Percentiles rank a stretch among this genome's conserved stretches.
Evolutionary conservation across 2,329 filamentous ascomycete species (phyloP).

Genomic region (Spiromastix sp.): DNA sequence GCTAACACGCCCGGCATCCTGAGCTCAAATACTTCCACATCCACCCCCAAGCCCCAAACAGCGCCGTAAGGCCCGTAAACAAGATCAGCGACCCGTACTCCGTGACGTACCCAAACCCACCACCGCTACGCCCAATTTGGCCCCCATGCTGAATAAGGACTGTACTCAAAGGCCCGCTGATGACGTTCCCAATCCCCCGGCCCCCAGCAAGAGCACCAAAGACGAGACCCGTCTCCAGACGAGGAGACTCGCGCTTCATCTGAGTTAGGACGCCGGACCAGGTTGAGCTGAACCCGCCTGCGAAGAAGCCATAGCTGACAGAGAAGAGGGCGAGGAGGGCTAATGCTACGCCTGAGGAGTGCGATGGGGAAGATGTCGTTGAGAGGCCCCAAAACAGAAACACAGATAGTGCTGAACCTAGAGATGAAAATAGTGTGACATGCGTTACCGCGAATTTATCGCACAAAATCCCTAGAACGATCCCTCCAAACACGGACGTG

Average conservation of each 20-base stretch:
- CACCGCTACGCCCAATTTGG: constrained; percentile 27
- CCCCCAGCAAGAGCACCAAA: constrained; percentile 40
- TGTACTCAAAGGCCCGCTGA: constrained; percentile 43
- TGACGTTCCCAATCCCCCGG: constrained; percentile 42
- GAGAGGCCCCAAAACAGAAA: constrained; percentile 39
- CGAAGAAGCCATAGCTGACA: constrained; percentile 36
- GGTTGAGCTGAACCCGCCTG: constrained; percentile 31
- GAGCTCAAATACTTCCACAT: constrained; percentile 5
- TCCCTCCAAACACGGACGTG: constrained; percentile 22
- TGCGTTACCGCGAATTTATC: constrained; percentile 34
- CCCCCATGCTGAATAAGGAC: constrained; percentile 27
- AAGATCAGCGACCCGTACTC: constrained; percentile 33
- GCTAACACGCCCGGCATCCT: too few relatives aligned
- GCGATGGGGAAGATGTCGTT: too few relatives aligned
- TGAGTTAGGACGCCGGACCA: constrained; percentile 38
- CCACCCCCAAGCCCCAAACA: constrained; percentile 11
- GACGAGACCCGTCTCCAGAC: constrained; percentile 37
- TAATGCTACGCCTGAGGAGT: too few relatives aligned
- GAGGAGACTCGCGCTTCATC: constrained; percentile 24
- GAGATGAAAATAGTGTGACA: constrained; percentile 31
- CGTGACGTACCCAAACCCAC: constrained; percentile 31
- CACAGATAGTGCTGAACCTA: constrained; percentile 30
- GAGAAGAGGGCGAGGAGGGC: constrained; percentile 31
- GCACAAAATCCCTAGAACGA: constrained; percentile 26
- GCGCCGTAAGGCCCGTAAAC: constrained; percentile 32